Base-by-base conservation (phyloP, 805 yeast species). In the Wickerhamomyces rabaulensis region DNA sequence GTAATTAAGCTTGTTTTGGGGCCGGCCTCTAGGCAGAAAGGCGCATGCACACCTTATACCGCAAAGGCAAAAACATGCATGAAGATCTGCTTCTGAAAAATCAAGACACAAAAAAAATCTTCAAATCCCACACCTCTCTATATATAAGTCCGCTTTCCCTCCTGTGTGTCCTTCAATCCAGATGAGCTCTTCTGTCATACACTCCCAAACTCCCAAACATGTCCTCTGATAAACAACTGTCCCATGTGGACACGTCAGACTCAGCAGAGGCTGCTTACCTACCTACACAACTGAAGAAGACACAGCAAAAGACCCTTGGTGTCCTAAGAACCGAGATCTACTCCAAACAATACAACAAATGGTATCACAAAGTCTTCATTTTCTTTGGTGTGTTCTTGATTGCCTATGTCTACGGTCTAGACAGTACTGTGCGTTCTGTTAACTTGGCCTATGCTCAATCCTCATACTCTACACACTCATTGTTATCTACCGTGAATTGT, bases 321-420 rank as follows among this genome's bases (percentile, higher is more conserved):
- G 79, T 83, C 27, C 62, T 74, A 45, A 78, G 75, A 52, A 71
- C 76, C 20, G 87, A 83, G 60, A 66, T 79, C 25, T 69, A 79
- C 51, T 69, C 78, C 17, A 68, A 69, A 25, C 82, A 78, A 51
- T 80, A 77, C 54, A 51, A 64, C 19, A 44, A 60, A 23, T 52
- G 57, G 36, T 42, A 49, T 22, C 68, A 69, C 49, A 74, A 73
- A 44, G 51, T 70, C 9, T 50, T 68, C 4, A 63, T 81, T 31
- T 78, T 75, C 57, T 59, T 78, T 44, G 65, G 74, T 12, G 62
- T 78, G 21, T 81, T 83, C 55, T 54, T 78, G 22, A 73, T 79
- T 40, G 75, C 84, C 19, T 84, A 80, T 54, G 74, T 75, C 23
- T 80, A 80, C 54, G 79, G 83, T 33, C 66, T 84, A 41, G 88